Percentiles rank a stretch among this genome's conserved stretches.
Evolutionary conservation across 768 basidiomycete species (phyloP).

Genomic region (Tulasnella sp.): DNA sequence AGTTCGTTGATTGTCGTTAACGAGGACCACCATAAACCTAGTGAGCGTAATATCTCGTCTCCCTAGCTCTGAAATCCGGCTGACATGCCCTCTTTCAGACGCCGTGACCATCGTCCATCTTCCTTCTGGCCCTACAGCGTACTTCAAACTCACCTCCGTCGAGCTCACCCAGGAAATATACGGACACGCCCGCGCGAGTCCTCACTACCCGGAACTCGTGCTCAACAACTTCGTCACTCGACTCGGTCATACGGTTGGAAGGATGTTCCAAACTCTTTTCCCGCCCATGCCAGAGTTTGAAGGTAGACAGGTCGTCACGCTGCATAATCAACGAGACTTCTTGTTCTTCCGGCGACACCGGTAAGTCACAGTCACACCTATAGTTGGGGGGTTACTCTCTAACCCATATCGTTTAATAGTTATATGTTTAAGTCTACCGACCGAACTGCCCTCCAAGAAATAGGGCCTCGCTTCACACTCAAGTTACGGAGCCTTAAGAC

Average conservation of each 20-base stretch:
- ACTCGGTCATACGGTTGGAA: constrained; percentile 87
- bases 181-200: constrained; percentile 90
- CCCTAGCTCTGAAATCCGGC: constrained; percentile 6
- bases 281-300: constrained; percentile 93
- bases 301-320: constrained; percentile 92
- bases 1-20: constrained; percentile 89
- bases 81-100: constrained; percentile 49
- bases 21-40: constrained; percentile 90
- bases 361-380: constrained; percentile 44
- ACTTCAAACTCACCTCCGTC: constrained; percentile 89
- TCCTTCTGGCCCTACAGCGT: constrained; percentile 89
- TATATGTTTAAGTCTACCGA: constrained; percentile 91
- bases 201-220: constrained; percentile 92
- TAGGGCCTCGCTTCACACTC: constrained; percentile 94
- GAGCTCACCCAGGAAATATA: constrained; percentile 84
- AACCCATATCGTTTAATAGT: constrained; percentile 41
- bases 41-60: constrained; percentile 49
- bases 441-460: constrained; percentile 91
- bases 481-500: constrained; percentile 87
- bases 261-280: constrained; percentile 95
- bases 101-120: constrained; percentile 89
- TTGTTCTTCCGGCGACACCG: constrained; percentile 95
- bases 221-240: constrained; percentile 92
- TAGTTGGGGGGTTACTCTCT: constrained; percentile 27
- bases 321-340: constrained; percentile 98